These are phyloP conservation scores for Spiromastix sp. DNA, from an alignment of 2,329 filamentous ascomycete genomes.

Conservation along the genomic window DNA sequence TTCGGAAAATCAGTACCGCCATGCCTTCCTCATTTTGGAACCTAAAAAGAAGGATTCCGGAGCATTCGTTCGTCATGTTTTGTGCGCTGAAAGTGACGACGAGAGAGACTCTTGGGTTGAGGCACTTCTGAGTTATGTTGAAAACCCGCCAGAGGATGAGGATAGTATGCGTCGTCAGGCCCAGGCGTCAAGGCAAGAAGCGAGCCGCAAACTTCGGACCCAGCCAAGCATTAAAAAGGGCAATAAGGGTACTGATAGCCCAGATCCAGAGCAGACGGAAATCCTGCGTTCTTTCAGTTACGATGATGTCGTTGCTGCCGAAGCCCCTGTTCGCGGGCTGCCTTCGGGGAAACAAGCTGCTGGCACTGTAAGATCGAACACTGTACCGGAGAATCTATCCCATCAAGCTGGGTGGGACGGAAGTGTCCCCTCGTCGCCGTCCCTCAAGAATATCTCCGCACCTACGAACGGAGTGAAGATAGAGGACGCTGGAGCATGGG, in stretches of 20 bases:
- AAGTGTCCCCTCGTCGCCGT: conserved; percentile 21
- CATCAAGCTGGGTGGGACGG: conserved; percentile 22
- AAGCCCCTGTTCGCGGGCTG: conserved; percentile 44
- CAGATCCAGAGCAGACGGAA: conserved; percentile 24
- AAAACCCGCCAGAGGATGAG: conserved; percentile 50
- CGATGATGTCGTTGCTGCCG: conserved; percentile 46
- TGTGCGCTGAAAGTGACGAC: conserved; percentile 88
- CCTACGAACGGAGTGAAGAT: conserved; percentile 79
- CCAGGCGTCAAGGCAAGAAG: conserved; percentile 11
- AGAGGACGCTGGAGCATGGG: conserved; percentile 73
- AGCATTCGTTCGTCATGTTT: conserved; percentile 79
- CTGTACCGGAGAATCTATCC: conserved; percentile 20
- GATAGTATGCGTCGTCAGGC: conserved; percentile 10
- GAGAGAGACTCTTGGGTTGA: conserved; percentile 95
- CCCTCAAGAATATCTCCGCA: conserved; percentile 58
- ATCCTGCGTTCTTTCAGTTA: conserved; percentile 43
- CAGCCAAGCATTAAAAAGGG: conserved; percentile 20
- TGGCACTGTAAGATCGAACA: no score
- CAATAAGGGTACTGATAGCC: conserved; percentile 27
- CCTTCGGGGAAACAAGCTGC: conserved; percentile 26
- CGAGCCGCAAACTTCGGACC: conserved; percentile 17
- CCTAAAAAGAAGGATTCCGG: conserved; percentile 92
- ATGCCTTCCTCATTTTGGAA: conserved; percentile 89
- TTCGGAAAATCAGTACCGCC: conserved; percentile 84
- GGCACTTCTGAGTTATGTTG: conserved; percentile 78